Evolutionary conservation across 208 protist genomes (phyloP).

Genomic region (Trypanosoma rangeli): DNA sequence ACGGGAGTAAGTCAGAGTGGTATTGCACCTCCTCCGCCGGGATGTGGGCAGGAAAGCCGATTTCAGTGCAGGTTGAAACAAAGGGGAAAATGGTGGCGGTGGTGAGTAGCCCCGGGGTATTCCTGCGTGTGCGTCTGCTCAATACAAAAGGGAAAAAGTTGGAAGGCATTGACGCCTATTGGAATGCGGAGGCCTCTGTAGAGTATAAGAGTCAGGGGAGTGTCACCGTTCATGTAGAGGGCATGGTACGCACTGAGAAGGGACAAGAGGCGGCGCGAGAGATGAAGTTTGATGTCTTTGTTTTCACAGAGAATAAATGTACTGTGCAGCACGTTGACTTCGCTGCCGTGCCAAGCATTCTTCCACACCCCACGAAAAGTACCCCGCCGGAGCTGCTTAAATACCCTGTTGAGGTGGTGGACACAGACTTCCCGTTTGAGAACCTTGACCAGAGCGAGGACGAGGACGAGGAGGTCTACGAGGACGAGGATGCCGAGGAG

Average conservation of each 20-base stretch:
- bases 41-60: conserved; percentile 51
- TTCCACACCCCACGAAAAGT: conserved; percentile 64
- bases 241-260: conserved; percentile 62
- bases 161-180: conserved; percentile 80
- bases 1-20: conserved; percentile 55
- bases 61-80: conserved; percentile 53
- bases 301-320: conserved; percentile 78
- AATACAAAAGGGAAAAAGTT: conserved; percentile 62
- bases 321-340: conserved; percentile 64
- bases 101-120: conserved; percentile 67
- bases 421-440: conserved; percentile 36
- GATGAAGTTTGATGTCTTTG: conserved; percentile 73
- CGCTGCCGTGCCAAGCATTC: conserved; percentile 62
- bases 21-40: conserved; percentile 57
- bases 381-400: conserved; percentile 64
- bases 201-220: conserved; percentile 57
- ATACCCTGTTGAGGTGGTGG: conserved; percentile 61
- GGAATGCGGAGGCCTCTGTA: conserved; percentile 79
- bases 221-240: conserved; percentile 73
- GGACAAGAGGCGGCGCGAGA: conserved; percentile 62
- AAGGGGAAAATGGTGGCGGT: conserved; percentile 62
- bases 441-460: conserved; percentile 33
- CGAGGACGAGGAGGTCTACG: conserved; percentile 35
- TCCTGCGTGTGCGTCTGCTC: conserved; percentile 62
- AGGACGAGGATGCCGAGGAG: conserved; percentile 28